A percentile compares a stretch with the other conserved stretches of the same genome.
Conservation (phyloP, 163 green algal genomes). For the Scenedesmus sp. region DNA sequence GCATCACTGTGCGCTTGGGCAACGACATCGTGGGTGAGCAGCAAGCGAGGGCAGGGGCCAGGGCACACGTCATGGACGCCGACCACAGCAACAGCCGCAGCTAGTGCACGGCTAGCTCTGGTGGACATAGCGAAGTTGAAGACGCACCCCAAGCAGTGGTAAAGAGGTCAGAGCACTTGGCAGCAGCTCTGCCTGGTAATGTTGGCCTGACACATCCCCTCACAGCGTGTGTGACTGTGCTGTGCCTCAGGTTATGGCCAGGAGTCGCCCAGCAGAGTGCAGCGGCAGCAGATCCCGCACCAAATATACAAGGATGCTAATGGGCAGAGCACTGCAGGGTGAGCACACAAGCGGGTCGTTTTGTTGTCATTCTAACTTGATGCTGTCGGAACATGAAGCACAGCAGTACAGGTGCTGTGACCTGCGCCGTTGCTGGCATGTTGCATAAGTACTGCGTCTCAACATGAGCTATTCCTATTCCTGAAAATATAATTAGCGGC, state of each 20-base stretch:
- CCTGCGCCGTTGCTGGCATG: background rate
- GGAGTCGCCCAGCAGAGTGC: slow-evolving; percentile 76
- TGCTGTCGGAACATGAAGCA: background rate
- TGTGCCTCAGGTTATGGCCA: slow-evolving; percentile 54
- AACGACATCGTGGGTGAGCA: slow-evolving; percentile 72
- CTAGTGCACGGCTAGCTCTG: background rate
- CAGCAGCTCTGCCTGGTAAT: background rate
- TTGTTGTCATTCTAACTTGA: no score
- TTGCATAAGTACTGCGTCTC: no score
- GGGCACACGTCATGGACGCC: no score
- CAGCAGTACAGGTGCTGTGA: background rate
- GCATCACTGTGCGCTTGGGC: slow-evolving; percentile 91
- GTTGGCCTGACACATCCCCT: background rate
- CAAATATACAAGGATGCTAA: slow-evolving; percentile 85
- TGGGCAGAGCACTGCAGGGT: slow-evolving; percentile 89
- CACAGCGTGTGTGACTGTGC: background rate
- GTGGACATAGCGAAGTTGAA: background rate
- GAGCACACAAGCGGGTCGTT: background rate
- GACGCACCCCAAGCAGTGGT: background rate
- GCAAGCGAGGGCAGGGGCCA: background rate
- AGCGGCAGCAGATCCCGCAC: slow-evolving; percentile 90
- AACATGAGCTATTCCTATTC: no score
- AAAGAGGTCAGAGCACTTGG: background rate
- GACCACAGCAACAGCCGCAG: background rate
- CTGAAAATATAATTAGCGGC: no score